Conservation (phyloP, 2,329 filamentous ascomycete genomes). For the Colletotrichum agaves region DNA sequence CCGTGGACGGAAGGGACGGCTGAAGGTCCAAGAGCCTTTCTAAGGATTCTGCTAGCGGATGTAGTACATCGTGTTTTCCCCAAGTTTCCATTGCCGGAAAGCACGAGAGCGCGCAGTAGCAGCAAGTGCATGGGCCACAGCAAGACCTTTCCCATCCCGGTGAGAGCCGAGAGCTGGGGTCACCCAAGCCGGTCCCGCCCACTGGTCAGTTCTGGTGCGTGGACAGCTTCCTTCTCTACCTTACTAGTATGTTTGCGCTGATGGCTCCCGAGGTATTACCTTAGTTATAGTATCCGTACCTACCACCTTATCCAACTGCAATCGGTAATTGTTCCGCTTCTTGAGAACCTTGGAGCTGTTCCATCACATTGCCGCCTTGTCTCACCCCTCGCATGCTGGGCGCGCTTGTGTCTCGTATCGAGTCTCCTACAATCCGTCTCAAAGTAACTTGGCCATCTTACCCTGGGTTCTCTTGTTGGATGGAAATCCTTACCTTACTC, state of each 20-base stretch:
- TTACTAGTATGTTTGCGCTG: no score
- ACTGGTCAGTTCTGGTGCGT: no score
- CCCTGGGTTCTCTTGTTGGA: no score
- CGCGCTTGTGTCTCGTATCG: constrained; percentile 6
- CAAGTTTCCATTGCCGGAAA: background rate
- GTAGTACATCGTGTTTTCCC: constrained; percentile 21
- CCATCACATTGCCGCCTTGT: background rate
- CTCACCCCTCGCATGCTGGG: background rate
- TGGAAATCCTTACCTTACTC: background rate
- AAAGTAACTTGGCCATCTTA: background rate
- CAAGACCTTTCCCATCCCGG: constrained; percentile 12
- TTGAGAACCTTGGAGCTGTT: constrained; percentile 1
- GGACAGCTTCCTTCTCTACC: no score
- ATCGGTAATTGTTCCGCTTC: background rate
- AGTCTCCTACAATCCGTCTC: background rate
- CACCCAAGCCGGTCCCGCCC: no score
- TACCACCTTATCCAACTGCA: background rate
- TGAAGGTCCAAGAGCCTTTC: constrained; percentile 23
- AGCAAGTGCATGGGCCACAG: background rate
- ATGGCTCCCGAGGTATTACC: no score
- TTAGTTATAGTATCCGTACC: background rate
- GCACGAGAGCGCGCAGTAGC: no score
- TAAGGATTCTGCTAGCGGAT: constrained; percentile 22
- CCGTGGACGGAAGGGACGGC: constrained; percentile 34
- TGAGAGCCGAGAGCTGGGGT: constrained; percentile 21